These are phyloP conservation scores for Penicillium sumatraense DNA, from an alignment of 2,329 filamentous ascomycete genomes.

Conservation along the genomic window DNA sequence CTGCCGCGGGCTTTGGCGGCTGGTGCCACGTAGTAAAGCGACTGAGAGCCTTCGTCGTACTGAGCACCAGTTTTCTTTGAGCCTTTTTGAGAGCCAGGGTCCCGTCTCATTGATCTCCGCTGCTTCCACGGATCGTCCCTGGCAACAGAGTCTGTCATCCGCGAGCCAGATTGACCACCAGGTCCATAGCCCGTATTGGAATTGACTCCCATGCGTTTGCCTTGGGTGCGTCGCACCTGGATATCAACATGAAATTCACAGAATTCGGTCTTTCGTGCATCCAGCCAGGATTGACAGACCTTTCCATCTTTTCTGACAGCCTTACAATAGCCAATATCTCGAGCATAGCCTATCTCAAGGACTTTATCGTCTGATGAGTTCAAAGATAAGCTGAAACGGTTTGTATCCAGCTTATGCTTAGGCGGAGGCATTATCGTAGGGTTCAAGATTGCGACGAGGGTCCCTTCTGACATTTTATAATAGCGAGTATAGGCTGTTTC, in stretches of 20 bases:
- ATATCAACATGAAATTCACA: slow-evolving; percentile 93
- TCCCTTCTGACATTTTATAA: slow-evolving; percentile 93
- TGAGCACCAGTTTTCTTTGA: slow-evolving; percentile 39
- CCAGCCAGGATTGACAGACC: slow-evolving; percentile 81
- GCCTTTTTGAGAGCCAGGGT: slow-evolving; percentile 23
- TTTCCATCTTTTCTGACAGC: slow-evolving; percentile 82
- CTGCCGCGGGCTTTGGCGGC: slow-evolving; percentile 29
- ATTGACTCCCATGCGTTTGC: slow-evolving; percentile 78
- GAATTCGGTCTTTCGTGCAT: slow-evolving; percentile 82
- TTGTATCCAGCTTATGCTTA: slow-evolving; percentile 73
- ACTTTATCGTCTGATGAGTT: slow-evolving; percentile 86
- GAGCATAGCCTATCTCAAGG: slow-evolving; percentile 81
- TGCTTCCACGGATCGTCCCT: slow-evolving; percentile 22
- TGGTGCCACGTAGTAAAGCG: slow-evolving; percentile 51
- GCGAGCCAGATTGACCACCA: slow-evolving; percentile 43
- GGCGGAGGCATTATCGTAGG: slow-evolving; percentile 88
- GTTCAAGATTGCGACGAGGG: slow-evolving; percentile 88
- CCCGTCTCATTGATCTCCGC: slow-evolving; percentile 12
- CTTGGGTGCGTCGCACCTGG: slow-evolving; percentile 72
- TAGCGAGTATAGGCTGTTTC: slow-evolving; percentile 87
- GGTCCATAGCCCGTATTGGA: slow-evolving; percentile 60
- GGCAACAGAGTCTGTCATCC: slow-evolving; percentile 41
- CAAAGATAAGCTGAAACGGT: slow-evolving; percentile 82
- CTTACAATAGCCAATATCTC: slow-evolving; percentile 89
- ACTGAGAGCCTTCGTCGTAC: slow-evolving; percentile 48